Evolutionary conservation across 257 asterid genomes (phyloP), one percentile per base, ranked within the genome.

Genomic region (Solanum habrochaites): DNA sequence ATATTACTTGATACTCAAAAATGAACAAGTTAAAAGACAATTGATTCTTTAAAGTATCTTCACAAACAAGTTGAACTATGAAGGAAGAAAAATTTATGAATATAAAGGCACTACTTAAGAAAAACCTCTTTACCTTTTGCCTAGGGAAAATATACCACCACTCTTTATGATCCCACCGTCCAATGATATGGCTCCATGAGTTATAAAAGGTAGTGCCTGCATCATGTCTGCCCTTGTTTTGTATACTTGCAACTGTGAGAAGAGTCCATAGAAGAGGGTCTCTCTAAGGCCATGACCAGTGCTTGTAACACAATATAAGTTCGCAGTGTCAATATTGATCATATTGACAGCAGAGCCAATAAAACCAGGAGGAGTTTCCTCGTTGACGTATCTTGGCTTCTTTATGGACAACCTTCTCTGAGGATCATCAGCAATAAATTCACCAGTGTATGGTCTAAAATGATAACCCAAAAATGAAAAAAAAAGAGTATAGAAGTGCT

Each of bases 341-440:
- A 96, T 92, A 90, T 96, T 96, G 11, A 96, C 98, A 31, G 99
- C 99, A 90, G 94, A 96, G 66, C 98, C 99, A 89, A 96, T 91
- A 92, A 95, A 96, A 5, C 98, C 99, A 58, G 91, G 85, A 21
- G 96, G 98, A 87, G 90, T 86, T 88, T 94, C 94, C 49, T 95
- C 98, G 74, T 87, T 94, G 43, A 88, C 87, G 66, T 90, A 87
- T 87, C 89, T 92, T 85, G 99, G 99, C 88, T 91, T 95, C 49
- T 88, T 86, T 74, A 96, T 89, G 87, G 93, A 91, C 71, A 96
- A 98, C 91, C 95, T 94, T 86, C 92, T 90, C 70, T 95, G 95
- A 39, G 95, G 99, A 89, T 96, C 98, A 85, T 91, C 92, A 81
- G 91, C 93, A 85, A 96, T 49, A 82, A 95, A 83, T 85, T 83